Percentiles rank a stretch among this genome's conserved stretches.
Conservation (phyloP, 1,284 basidiomycete species). For the Sphaerobolus stellatus region DNA sequence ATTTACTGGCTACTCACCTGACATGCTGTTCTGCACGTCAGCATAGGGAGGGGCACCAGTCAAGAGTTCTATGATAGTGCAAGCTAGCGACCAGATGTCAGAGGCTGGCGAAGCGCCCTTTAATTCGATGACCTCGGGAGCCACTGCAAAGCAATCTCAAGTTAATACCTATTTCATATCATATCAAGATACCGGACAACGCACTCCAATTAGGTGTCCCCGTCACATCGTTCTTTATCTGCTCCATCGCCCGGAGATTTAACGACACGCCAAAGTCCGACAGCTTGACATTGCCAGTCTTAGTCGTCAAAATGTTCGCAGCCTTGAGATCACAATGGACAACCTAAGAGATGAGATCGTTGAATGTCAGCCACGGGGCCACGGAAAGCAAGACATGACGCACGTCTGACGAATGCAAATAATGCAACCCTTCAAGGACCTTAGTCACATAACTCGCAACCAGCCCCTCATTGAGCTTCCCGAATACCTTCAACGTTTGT, state of each 20-base stretch:
- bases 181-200: constrained; percentile 19
- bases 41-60: constrained; percentile 91
- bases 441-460: constrained; percentile 90
- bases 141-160: constrained; percentile 51
- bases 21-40: constrained; percentile 83
- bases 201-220: constrained; percentile 94
- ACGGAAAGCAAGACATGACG: constrained; percentile 27
- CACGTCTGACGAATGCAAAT: constrained; percentile 76
- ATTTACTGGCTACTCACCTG: constrained; percentile 49
- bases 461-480: constrained; percentile 85
- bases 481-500: constrained; percentile 88
- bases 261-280: constrained; percentile 99
- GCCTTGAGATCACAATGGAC: constrained; percentile 96
- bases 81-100: constrained; percentile 90
- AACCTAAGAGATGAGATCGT: constrained; percentile 38
- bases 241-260: constrained; percentile 92
- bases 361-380: constrained; percentile 2
- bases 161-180: constrained; percentile 4
- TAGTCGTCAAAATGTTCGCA: constrained; percentile 97
- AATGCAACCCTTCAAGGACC: constrained; percentile 89
- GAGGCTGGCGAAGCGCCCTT: constrained; percentile 51
- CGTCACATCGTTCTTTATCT: constrained; percentile 81
- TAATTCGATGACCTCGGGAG: constrained; percentile 88
- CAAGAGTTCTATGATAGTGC: constrained; percentile 90
- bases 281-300: constrained; percentile 95